phyloP scores from a whole-genome alignment of 306 rosid species.

The Sesbania bispinosa region DNA sequence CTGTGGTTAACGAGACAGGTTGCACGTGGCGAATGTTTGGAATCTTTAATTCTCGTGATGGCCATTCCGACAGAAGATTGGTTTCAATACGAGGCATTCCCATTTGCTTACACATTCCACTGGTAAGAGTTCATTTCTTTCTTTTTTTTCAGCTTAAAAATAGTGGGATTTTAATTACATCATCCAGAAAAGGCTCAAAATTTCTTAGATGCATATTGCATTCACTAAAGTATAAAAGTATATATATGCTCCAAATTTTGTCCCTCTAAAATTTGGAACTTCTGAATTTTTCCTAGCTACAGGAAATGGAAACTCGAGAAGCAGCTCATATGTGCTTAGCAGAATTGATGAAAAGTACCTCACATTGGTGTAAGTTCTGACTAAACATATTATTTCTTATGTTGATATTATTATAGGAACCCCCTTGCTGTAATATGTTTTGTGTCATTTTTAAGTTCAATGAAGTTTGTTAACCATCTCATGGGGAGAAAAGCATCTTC shows the following conservation, averaged over 20 bases:
- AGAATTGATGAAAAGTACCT: slow-evolving; percentile 36
- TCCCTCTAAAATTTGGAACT: not conserved
- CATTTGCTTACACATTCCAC: slow-evolving; percentile 16
- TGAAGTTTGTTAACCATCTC: too few relatives aligned
- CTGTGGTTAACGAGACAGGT: slow-evolving; percentile 42
- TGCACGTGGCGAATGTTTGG: slow-evolving; percentile 55
- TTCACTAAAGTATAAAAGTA: too few relatives aligned
- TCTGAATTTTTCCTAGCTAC: slow-evolving; percentile 9
- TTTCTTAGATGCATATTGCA: not conserved
- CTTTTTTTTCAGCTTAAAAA: not conserved
- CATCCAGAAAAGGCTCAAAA: not conserved
- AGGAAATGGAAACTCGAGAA: slow-evolving; percentile 42
- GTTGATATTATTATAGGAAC: not conserved
- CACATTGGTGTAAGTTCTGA: slow-evolving; percentile 46
- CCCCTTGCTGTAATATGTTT: too few relatives aligned
- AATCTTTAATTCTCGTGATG: slow-evolving; percentile 50
- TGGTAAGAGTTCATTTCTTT: slow-evolving; percentile 31
- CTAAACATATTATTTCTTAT: not conserved
- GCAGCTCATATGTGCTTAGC: slow-evolving; percentile 22
- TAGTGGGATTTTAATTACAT: not conserved
- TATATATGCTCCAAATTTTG: not conserved
- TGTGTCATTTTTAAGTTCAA: too few relatives aligned
- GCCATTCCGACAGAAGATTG: slow-evolving; percentile 37
- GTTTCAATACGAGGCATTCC: slow-evolving; percentile 39
- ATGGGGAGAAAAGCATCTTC: too few relatives aligned